These are phyloP conservation scores for Rhynchosporium secalis DNA, from an alignment of 2,329 filamentous ascomycete species.

Conservation along the genomic window DNA sequence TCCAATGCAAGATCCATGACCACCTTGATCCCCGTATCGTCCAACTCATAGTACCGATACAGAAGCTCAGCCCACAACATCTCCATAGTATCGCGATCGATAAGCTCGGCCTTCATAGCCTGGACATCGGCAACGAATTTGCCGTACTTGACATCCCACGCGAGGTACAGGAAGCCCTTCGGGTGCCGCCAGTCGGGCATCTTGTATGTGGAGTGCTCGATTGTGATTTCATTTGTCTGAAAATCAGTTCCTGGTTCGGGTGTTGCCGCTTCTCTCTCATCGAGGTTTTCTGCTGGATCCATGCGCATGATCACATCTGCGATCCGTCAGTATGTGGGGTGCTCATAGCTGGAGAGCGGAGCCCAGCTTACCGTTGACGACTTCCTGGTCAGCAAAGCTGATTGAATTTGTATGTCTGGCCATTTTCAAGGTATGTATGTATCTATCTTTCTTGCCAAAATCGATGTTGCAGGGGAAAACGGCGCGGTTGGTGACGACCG, in stretches of 20 bases:
- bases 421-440: not conserved
- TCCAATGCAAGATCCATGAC: not conserved
- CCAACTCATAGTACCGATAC: not conserved
- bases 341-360: not conserved
- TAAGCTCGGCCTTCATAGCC: not conserved
- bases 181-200: not conserved
- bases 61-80: not conserved
- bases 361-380: not conserved
- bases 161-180: not conserved
- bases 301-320: not conserved
- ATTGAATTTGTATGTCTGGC: not conserved
- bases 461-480: not conserved
- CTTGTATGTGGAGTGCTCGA: not conserved
- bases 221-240: not conserved
- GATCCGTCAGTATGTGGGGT: not conserved
- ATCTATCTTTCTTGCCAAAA: not conserved
- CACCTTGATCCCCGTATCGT: not conserved
- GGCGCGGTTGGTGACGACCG: too few species aligned
- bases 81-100: not conserved
- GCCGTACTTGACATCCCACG: not conserved
- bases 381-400: not conserved
- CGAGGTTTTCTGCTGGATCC: not conserved
- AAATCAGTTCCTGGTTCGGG: not conserved
- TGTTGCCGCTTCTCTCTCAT: not conserved
- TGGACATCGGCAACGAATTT: not conserved